These are phyloP conservation scores for Russula olivacea DNA, from an alignment of 768 basidiomycete genomes.

Conservation along the genomic window DNA sequence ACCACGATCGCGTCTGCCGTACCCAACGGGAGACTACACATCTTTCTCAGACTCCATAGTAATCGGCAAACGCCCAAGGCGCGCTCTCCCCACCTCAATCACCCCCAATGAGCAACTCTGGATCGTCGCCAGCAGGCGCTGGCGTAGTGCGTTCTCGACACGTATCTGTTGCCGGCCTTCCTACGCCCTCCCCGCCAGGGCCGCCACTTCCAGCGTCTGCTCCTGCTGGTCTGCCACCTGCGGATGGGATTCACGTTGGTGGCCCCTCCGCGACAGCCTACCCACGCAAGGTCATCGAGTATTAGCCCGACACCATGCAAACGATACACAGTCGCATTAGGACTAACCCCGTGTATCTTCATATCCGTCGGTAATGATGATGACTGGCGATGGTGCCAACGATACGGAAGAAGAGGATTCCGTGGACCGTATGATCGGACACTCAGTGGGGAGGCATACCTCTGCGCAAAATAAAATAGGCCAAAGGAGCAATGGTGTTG, in stretches of 20 bases:
- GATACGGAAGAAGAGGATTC: no score
- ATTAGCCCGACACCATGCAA: slow-evolving; percentile 55
- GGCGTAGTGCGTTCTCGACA: slow-evolving; percentile 32
- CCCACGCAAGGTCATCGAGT: slow-evolving; percentile 48
- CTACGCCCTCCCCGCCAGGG: no score
- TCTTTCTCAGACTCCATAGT: no score
- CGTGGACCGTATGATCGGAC: slow-evolving; percentile 42
- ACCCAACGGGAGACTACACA: no score
- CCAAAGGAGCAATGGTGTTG: no score
- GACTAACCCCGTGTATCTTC: slow-evolving; percentile 31
- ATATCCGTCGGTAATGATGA: slow-evolving; percentile 22
- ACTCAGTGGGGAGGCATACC: slow-evolving; percentile 50
- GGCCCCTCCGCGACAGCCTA: slow-evolving; percentile 40
- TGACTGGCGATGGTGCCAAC: slow-evolving; percentile 23
- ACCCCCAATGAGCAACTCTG: no score
- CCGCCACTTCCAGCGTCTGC: no score
- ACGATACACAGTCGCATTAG: slow-evolving; percentile 80
- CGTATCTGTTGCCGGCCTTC: slow-evolving; percentile 46
- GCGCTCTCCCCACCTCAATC: no score
- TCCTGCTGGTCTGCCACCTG: not conserved
- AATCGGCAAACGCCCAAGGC: no score
- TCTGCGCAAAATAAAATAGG: not conserved
- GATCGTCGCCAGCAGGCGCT: no score
- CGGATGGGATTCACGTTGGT: not conserved
- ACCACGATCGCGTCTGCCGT: no score